Evolutionary conservation across 768 basidiomycete genomes (phyloP).

Genomic region (Arthromyces matolae): DNA sequence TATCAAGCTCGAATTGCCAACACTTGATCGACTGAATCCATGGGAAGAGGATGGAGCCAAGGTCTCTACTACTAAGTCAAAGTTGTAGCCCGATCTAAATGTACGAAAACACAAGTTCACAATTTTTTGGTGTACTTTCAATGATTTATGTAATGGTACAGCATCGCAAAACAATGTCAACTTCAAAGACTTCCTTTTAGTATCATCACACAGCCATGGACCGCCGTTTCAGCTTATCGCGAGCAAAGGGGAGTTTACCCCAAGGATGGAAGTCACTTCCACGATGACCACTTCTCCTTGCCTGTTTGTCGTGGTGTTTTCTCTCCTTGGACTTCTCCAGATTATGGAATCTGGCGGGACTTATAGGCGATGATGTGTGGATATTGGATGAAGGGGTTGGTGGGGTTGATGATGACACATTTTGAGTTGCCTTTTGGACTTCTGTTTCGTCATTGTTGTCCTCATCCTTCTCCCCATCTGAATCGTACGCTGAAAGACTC

Average conservation of each 20-base stretch:
- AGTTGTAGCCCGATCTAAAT: conserved; percentile 34
- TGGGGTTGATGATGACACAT: conserved; percentile 6
- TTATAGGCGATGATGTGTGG: conserved; percentile 28
- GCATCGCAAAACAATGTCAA: conserved; percentile 6
- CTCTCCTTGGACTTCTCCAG: conserved; percentile 26
- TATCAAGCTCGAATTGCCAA: conserved; percentile 53
- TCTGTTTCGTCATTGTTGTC: conserved; percentile 16
- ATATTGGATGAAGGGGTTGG: conserved; percentile 25
- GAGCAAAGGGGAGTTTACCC: too few relatives aligned
- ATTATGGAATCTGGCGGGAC: conserved; percentile 35
- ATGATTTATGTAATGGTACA: conserved; percentile 12
- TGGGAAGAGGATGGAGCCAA: conserved; percentile 41
- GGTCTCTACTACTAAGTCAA: conserved; percentile 39
- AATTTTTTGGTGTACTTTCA: conserved; percentile 9
- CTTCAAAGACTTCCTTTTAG: too few relatives aligned
- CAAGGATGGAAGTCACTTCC: too few relatives aligned
- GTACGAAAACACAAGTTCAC: neutral
- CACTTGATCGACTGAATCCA: conserved; percentile 45
- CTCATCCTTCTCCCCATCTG: conserved; percentile 25
- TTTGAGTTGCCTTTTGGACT: conserved; percentile 15
- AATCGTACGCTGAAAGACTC: conserved; percentile 24
- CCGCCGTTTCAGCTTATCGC: too few relatives aligned
- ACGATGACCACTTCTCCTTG: too few relatives aligned
- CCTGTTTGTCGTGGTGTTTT: conserved; percentile 24
- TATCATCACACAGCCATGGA: too few relatives aligned